Percentiles rank a stretch among this genome's conserved stretches.
phyloP scores from a whole-genome alignment of 306 rosid genomes.

The Castanopsis chinensis region DNA sequence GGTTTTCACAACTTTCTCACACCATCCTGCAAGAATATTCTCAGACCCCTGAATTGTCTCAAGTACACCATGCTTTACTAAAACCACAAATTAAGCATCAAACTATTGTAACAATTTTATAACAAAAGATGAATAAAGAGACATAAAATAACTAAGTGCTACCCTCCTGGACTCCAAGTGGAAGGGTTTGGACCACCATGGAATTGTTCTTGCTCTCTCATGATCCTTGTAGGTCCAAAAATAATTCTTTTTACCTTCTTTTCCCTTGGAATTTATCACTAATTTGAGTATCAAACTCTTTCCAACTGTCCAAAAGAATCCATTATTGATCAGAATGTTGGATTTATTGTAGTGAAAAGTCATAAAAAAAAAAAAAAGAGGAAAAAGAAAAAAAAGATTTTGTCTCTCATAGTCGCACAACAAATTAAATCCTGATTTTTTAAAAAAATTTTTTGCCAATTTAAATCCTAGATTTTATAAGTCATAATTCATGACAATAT shows the following conservation, averaged over 20 bases:
- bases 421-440: too few relatives aligned
- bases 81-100: too few relatives aligned
- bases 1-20: not conserved
- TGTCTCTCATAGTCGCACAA: too few relatives aligned
- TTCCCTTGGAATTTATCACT: not conserved
- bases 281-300: not conserved
- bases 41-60: not conserved
- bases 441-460: too few relatives aligned
- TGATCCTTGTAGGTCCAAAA: not conserved
- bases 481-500: too few relatives aligned
- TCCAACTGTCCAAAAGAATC: not conserved
- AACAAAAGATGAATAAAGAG: too few relatives aligned
- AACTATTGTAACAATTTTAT: too few relatives aligned
- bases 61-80: not conserved
- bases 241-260: not conserved
- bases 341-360: too few relatives aligned
- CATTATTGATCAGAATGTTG: not conserved
- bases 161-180: not conserved
- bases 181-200: not conserved
- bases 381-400: too few relatives aligned
- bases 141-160: not conserved
- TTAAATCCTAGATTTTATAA: too few relatives aligned
- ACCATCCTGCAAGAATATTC: not conserved
- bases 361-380: too few relatives aligned
- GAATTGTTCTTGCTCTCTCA: not conserved